Conservation (phyloP, 2,329 filamentous ascomycete species). For the Aureobasidium sp. region DNA sequence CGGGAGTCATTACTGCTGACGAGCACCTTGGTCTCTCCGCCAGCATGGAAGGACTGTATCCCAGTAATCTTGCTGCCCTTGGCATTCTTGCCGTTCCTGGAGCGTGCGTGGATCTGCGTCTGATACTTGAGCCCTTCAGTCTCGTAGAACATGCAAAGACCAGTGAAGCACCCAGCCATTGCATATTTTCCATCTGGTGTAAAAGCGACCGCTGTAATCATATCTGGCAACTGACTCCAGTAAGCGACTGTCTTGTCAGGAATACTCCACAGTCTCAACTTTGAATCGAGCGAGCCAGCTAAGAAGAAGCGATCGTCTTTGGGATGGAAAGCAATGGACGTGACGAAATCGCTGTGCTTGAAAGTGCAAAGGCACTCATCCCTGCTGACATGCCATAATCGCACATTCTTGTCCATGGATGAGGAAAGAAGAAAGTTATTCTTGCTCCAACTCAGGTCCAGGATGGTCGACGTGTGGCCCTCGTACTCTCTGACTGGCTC, state of each 20-base stretch:
- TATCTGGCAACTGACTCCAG: conserved; percentile 67
- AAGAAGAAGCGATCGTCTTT: conserved; percentile 94
- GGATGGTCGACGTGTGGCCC: conserved; percentile 76
- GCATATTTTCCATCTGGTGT: conserved; percentile 84
- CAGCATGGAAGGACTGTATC: conserved; percentile 64
- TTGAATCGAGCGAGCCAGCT: conserved; percentile 83
- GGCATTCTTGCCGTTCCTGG: conserved; percentile 82
- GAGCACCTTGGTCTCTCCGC: conserved; percentile 70
- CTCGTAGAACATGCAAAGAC: conserved; percentile 83
- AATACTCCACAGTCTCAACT: conserved; percentile 89
- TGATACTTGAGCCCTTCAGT: conserved; percentile 82
- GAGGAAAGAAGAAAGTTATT: conserved; percentile 95
- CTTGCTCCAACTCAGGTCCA: conserved; percentile 97
- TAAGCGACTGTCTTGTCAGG: conserved; percentile 91
- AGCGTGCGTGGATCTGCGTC: conserved; percentile 87
- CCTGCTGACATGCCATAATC: conserved; percentile 84
- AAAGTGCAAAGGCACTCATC: conserved; percentile 86
- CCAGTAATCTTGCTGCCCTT: conserved; percentile 97
- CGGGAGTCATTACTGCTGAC: conserved; percentile 94
- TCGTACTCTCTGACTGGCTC: conserved; percentile 72
- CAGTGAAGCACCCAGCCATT: conserved; percentile 81
- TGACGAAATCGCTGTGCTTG: conserved; percentile 91
- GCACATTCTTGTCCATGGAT: conserved; percentile 96
- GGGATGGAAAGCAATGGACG: conserved; percentile 90
- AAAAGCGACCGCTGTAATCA: conserved; percentile 91